Base-by-base conservation (phyloP, 2,329 filamentous ascomycete species). In the Colletotrichum lini region DNA sequence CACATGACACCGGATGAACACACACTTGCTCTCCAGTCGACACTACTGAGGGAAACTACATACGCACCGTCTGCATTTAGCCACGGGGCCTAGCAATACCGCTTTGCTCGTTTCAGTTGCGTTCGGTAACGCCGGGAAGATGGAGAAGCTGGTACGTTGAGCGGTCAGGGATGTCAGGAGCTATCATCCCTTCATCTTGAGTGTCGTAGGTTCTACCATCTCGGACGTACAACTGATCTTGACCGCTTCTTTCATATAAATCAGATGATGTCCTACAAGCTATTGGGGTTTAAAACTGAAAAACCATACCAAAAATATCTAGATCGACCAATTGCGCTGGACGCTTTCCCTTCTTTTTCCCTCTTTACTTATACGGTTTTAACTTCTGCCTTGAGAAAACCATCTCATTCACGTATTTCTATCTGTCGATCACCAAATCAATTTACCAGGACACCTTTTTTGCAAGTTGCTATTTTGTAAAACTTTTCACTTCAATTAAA, bases 1-100 rank as follows among this genome's bases (percentile, higher is more conserved):
- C 18, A 54, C 30, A 56, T 53, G 65, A 59, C 42, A 69, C 58
- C 65, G 64, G 69, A 72, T 44, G 65, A 72, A 72, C 65, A 26
- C 65, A 68, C 49, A 44, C 49, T 47, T 26, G 47, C 30, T 30
- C 18, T 40, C n/a, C n/a, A 16, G 16, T 44, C 47, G 54, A n/a
- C 2, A 6, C 0, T 18, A 49, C 9, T 38, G 16, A 12, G 52
- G 53, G 35, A 56, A 40, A 30, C 30, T 30, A 23, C 30, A 47
- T 42, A 10, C 8, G 23, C 38, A 8, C 4, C 6, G 3, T 15
- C 53, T 23, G 35, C 44, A 50, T 59, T 44, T 38, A 59, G 21
- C 59, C 69, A 64, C 44, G 65, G 58, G 10, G 23, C 38, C 42
- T 35, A 40, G 21, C 3, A n/a, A 63, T 8, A 23, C 42, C 16